These are phyloP conservation scores for Babesia ovata DNA, from an alignment of 169 alveolate species.

Conservation along the genomic window DNA sequence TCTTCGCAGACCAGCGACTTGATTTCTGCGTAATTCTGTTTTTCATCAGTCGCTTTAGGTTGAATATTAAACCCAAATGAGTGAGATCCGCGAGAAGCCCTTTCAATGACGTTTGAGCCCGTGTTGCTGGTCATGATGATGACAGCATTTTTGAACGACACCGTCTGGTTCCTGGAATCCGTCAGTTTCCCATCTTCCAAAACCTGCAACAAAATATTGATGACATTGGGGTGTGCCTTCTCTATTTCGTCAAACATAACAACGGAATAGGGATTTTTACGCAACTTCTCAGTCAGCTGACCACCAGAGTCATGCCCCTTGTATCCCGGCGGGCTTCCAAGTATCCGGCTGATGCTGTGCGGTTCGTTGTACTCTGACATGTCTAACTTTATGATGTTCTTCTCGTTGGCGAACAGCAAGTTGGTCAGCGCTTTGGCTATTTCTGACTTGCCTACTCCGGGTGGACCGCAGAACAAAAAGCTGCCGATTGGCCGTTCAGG, in stretches of 20 bases:
- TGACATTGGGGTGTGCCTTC: constrained; percentile 87
- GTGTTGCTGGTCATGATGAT: constrained; percentile 86
- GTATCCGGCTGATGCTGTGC: constrained; percentile 84
- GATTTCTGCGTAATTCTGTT: constrained; percentile 15
- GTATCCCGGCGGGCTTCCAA: constrained; percentile 92
- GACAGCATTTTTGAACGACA: constrained; percentile 84
- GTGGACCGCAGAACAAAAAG: constrained; percentile 87
- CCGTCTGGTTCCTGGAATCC: constrained; percentile 83
- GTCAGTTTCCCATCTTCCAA: constrained; percentile 85
- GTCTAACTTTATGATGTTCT: constrained; percentile 81
- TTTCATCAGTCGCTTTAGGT: background rate
- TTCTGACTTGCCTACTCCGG: constrained; percentile 89
- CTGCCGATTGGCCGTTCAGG: constrained; percentile 88
- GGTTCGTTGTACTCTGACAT: constrained; percentile 90
- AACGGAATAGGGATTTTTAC: constrained; percentile 72
- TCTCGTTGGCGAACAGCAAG: constrained; percentile 75
- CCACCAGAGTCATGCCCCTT: constrained; percentile 91
- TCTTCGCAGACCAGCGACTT: constrained; percentile 58
- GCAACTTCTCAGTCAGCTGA: constrained; percentile 72
- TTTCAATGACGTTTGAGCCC: constrained; percentile 76
- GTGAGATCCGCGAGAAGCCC: constrained; percentile 51
- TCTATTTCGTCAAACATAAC: constrained; percentile 88
- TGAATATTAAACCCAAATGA: constrained; percentile 55
- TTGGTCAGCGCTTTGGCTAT: constrained; percentile 87
- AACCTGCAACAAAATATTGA: constrained; percentile 75